Evolutionary conservation across 2,329 filamentous ascomycete genomes (phyloP).

Genomic region (Aspergillus transmontanensis): DNA sequence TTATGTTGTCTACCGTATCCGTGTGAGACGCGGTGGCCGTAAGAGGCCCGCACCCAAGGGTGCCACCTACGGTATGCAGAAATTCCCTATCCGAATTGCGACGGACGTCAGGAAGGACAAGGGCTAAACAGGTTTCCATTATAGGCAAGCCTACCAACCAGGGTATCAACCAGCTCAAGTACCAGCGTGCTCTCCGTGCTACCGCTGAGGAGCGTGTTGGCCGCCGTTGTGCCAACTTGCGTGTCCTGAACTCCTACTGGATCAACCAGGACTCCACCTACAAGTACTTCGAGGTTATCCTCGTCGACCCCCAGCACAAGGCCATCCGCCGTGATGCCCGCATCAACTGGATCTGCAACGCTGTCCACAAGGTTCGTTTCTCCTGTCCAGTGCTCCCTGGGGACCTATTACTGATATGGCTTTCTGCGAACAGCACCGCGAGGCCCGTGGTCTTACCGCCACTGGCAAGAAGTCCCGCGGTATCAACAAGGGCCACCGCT

Average conservation of each 20-base stretch:
- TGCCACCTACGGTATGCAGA: conserved; percentile 88
- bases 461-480: conserved; percentile 99
- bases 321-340: conserved; percentile 97
- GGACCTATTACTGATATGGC: conserved; percentile 22
- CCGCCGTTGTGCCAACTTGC: conserved; percentile 97
- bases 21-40: conserved; percentile 97
- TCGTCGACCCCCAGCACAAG: conserved; percentile 99
- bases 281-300: conserved; percentile 99
- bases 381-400: not conserved
- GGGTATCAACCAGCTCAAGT: conserved; percentile 99
- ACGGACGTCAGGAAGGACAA: conserved; percentile 27
- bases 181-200: conserved; percentile 97
- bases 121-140: conserved; percentile 22
- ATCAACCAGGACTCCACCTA: conserved; percentile 99
- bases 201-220: conserved; percentile 99
- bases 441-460: conserved; percentile 92
- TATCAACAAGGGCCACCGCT: conserved; percentile 98
- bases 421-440: conserved; percentile 71
- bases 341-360: conserved; percentile 99
- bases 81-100: conserved; percentile 1
- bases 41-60: conserved; percentile 96
- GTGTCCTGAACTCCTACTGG: conserved; percentile 99
- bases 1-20: conserved; percentile 99
- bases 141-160: conserved; percentile 99
- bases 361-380: conserved; percentile 80